Conservation (phyloP, 306 rosid genomes). For the Geum urbanum region DNA sequence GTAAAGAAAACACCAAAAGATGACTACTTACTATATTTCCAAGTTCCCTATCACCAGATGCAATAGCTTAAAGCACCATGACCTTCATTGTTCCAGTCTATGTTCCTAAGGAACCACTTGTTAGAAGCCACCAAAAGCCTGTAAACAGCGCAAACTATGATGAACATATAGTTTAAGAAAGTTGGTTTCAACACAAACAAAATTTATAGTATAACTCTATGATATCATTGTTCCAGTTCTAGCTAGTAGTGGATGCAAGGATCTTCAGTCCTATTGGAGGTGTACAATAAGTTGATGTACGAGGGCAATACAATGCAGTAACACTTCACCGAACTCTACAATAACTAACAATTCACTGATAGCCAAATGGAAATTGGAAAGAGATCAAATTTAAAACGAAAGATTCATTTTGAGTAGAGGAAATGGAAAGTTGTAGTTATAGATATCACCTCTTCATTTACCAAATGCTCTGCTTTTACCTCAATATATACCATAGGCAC, state of each 20-base stretch:
- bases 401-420: not conserved
- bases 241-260: not conserved
- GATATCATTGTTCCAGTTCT: not conserved
- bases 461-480: slow-evolving; percentile 7
- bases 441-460: slow-evolving; percentile 15
- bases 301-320: not conserved
- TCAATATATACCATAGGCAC: slow-evolving; percentile 15
- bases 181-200: not conserved
- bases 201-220: not conserved
- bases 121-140: not conserved
- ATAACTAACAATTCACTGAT: not conserved
- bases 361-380: not conserved
- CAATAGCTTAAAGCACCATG: not conserved
- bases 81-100: not conserved
- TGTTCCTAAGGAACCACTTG: not conserved
- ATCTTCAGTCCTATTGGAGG: not conserved
- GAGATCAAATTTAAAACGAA: not conserved
- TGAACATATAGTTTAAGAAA: not conserved
- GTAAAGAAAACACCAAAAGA: not conserved
- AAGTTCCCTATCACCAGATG: not conserved
- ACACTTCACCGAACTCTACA: not conserved
- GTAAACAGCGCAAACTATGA: no score
- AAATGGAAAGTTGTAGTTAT: not conserved
- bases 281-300: not conserved
- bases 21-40: not conserved